A percentile compares a stretch with the other conserved stretches of the same genome.
Evolutionary conservation across 2,329 filamentous ascomycete species (phyloP).

Genomic region (Lecanoromycetidae sp.): DNA sequence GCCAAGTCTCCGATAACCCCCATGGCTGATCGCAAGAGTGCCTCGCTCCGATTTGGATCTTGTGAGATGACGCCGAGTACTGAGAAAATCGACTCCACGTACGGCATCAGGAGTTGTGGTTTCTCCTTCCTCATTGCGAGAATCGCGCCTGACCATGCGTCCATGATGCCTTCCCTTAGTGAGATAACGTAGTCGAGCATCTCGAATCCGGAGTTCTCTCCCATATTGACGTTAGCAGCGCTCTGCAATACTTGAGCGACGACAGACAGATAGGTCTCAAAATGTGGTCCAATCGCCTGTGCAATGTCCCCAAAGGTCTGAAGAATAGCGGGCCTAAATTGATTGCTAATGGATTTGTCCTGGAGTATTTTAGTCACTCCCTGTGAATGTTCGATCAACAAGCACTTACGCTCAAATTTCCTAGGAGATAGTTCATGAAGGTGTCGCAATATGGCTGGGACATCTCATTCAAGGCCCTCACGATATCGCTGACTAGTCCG

Average conservation of each 20-base stretch:
- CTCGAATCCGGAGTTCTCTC: constrained; percentile 73
- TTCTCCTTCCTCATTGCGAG: constrained; percentile 64
- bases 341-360: constrained; percentile 78
- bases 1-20: constrained; percentile 94
- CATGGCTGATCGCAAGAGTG: constrained; percentile 86
- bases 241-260: constrained; percentile 92
- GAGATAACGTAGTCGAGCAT: constrained; percentile 96
- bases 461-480: constrained; percentile 75
- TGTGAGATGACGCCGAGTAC: constrained; percentile 68
- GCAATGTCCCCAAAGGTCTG: constrained; percentile 98
- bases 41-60: constrained; percentile 81
- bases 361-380: constrained; percentile 26
- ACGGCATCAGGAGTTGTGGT: constrained; percentile 63
- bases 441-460: constrained; percentile 91
- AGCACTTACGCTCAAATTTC: constrained; percentile 67
- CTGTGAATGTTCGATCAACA: constrained; percentile 15
- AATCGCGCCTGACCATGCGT: constrained; percentile 96
- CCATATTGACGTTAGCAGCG: constrained; percentile 69
- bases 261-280: constrained; percentile 84
- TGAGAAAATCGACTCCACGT: constrained; percentile 74
- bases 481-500: constrained; percentile 91
- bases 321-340: constrained; percentile 95
- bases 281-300: constrained; percentile 79
- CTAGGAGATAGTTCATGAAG: constrained; percentile 96
- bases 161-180: constrained; percentile 93